Evolutionary conservation across 2,329 filamentous ascomycete genomes (phyloP), one percentile per base, ranked within the genome.

Genomic region (Aspergillus arachidicola): DNA sequence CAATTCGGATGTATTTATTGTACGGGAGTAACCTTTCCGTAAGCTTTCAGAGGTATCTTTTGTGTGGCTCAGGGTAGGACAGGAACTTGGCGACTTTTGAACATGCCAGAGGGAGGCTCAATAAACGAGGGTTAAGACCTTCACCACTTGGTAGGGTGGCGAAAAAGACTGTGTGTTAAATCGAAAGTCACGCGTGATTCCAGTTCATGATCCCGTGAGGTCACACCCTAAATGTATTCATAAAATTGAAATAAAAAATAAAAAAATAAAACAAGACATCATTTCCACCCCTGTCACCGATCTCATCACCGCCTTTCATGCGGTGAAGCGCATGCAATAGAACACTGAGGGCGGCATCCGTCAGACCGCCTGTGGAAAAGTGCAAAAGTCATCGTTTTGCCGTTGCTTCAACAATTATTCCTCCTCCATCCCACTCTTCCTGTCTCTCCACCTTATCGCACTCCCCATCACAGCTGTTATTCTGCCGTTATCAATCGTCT

Each of bases 231-330:
- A 41, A n/a, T 16, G 38, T 41, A 50, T 19, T 19, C 9, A 30
- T 28, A 19, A 50, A 50, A 28, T 26, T 12, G 12, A 36, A 36
- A 36, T 6, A n/a, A 30, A 28, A 10, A 50, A n/a, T 41, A 50
- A 50, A 43, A 6, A 48, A 36, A 51, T 36, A 16, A 36, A 58
- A 41, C 14, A 51, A 51, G n/a, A 51, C n/a, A 46, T 30, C 30
- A 48, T 48, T 48, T 30, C 46, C 23, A 26, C 45, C 48, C 60
- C 32, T 26, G 62, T 71, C 65, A 72, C 70, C 70, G 70, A 72
- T 66, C 63, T 68, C 68, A 76, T 76, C 74, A 76, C 75, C 75
- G 75, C 75, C 75, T 76, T 75, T 70, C 67, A 70, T 77, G 75
- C 75, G 75, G 75, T 77, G 75, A 77, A 75, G 72, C 66, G 58